phyloP scores from a whole-genome alignment of 192 early-diverging fungal species.

The Linnemannia exigua region DNA sequence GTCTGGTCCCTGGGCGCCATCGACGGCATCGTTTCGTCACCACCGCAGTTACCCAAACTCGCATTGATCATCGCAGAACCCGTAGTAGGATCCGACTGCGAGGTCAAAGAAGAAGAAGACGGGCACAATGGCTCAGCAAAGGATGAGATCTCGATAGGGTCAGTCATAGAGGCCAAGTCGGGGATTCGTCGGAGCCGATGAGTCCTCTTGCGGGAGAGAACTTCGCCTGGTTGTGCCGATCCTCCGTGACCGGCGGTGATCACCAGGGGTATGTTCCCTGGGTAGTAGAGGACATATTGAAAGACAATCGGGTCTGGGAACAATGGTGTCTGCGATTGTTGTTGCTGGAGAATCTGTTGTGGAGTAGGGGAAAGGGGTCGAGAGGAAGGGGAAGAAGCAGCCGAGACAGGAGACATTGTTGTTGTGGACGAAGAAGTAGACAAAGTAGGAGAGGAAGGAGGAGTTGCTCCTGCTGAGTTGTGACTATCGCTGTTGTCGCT shows the following conservation, averaged over 20 bases:
- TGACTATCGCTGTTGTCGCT: too few relatives aligned
- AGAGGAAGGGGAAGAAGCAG: neutral
- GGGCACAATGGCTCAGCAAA: conserved; percentile 19
- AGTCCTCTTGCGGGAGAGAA: conserved; percentile 15
- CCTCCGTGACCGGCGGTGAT: conserved; percentile 50
- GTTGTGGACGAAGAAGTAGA: neutral
- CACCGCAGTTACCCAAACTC: neutral
- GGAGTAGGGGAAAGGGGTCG: neutral
- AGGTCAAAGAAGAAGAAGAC: neutral
- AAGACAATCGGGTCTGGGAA: conserved; percentile 45
- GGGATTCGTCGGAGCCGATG: conserved; percentile 30
- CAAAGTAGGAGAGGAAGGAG: neutral
- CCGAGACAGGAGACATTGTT: neutral
- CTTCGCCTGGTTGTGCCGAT: conserved; percentile 4
- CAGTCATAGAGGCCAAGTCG: neutral
- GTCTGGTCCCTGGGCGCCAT: conserved; percentile 41
- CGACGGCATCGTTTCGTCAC: conserved; percentile 23
- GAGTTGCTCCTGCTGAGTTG: too few relatives aligned
- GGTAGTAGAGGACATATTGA: conserved; percentile 49
- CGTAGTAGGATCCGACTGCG: conserved; percentile 1
- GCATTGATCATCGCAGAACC: neutral
- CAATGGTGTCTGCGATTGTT: neutral
- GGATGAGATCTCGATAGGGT: neutral
- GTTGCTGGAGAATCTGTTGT: neutral
- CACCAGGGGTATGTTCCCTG: conserved; percentile 45